These are phyloP conservation scores for Pouteria glomerata DNA, from an alignment of 148 eudicot species.

Conservation along the genomic window DNA sequence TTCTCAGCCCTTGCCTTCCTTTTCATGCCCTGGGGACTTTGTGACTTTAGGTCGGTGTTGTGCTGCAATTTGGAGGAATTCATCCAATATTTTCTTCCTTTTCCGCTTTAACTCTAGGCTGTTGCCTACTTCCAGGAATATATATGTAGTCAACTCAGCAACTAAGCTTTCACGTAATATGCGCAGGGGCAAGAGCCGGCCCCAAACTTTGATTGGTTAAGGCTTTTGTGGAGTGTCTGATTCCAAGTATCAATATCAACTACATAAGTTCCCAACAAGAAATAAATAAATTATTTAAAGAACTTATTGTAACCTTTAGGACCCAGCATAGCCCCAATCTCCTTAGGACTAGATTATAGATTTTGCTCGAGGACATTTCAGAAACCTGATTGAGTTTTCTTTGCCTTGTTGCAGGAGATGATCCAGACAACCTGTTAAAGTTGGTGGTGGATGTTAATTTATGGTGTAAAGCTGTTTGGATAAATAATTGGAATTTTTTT, in stretches of 20 bases:
- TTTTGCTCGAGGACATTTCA: not conserved
- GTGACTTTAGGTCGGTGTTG: not conserved
- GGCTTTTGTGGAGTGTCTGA: not conserved
- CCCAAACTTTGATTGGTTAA: not conserved
- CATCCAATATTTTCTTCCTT: not conserved
- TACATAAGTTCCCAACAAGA: not conserved
- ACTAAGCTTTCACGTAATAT: not conserved
- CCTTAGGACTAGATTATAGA: not conserved
- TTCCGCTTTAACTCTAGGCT: not conserved
- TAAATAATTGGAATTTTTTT: not conserved
- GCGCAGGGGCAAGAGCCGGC: not conserved
- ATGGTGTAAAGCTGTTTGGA: not conserved
- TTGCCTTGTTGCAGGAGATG: not conserved
- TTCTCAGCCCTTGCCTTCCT: not conserved
- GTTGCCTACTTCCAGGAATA: too few species aligned
- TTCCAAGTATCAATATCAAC: not conserved
- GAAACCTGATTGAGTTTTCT: not conserved
- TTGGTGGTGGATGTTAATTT: not conserved
- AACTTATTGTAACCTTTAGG: not conserved
- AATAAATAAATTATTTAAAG: too few species aligned
- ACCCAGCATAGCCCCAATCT: not conserved
- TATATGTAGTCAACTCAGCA: not conserved
- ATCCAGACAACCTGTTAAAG: constrained; percentile 1
- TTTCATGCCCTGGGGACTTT: not conserved
- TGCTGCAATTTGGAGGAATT: not conserved